Base-by-base conservation (phyloP, 176 grass and related monocot genomes). In the Echinochloa phyllopogon region DNA sequence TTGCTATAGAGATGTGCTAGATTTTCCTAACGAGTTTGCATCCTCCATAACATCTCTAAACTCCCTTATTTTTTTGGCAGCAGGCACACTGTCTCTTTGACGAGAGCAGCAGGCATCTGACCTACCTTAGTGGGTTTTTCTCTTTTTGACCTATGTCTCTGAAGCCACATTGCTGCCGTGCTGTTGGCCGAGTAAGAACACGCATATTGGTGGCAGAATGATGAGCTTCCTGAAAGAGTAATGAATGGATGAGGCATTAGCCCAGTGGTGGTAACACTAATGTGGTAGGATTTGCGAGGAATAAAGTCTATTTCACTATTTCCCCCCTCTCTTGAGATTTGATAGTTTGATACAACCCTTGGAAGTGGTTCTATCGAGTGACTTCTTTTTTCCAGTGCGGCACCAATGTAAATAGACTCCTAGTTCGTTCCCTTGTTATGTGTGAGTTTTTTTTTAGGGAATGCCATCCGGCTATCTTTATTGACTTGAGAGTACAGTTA, bases 101-200 rank as follows among this genome's bases (percentile, higher is more conserved):
- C 68, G 42, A 55, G 10, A 75, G 29, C 74, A 61, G 74, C 50
- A 61, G 57, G n/a, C 57, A 12, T 60, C 57, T 72, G 14, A 72
- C 44, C 23, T 72, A 27, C 29, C 8, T 9, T 74, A 4, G 33
- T 78, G 62, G 23, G 16, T 39, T 75, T 33, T 33, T 33, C 1
- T 33, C 29, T 33, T 33, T 89, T 80, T 68, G 87, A 78, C 39
- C 66, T 71, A 21, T 82, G 80, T 82, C 63, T 37, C 50, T 10
- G 60, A 79, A 74, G 84, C 10, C 59, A 21, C 73, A 42, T 18
- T 42, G 58, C 71, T 44, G 72, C 27, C 38, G 40, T 69, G 43
- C 38, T 85, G 41, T 52, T 72, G 39, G 29, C 10, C 23, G 47
- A 65, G 45, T 20, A 51, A 27, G 36, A 24, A 10, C 18, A 33